A percentile compares a stretch with the other conserved stretches of the same genome.
phyloP scores from a whole-genome alignment of 371 early-diverging fungal species.

The Mortierella sp. region DNA sequence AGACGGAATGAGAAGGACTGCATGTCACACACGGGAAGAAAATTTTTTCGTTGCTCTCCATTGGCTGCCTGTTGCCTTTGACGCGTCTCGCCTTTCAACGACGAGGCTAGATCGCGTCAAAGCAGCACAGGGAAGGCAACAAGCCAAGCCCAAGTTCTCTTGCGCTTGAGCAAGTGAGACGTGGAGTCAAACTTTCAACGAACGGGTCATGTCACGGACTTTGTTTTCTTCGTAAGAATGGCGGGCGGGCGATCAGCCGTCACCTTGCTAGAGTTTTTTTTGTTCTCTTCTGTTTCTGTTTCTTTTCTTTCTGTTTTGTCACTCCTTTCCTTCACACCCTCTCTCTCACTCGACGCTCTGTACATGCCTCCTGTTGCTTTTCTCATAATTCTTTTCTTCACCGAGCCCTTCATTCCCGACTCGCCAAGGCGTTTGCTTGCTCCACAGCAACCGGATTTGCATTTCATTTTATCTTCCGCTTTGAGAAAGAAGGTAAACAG shows the following conservation, averaged over 20 bases:
- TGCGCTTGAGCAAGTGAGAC: background rate
- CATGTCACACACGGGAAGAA: background rate
- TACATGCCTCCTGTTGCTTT: background rate
- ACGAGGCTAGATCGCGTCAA: too few relatives aligned
- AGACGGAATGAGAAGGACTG: slow-evolving; percentile 2
- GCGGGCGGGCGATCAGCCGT: background rate
- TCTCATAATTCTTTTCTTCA: background rate
- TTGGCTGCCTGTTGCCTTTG: background rate
- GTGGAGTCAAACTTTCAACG: background rate
- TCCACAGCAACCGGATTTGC: background rate
- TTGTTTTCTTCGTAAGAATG: background rate
- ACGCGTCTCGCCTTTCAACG: background rate
- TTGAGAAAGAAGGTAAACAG: background rate
- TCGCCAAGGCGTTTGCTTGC: background rate
- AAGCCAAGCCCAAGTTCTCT: too few relatives aligned
- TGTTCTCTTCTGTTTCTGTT: background rate
- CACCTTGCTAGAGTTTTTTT: background rate
- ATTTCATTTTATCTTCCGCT: background rate
- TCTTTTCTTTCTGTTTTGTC: background rate
- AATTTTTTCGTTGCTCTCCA: background rate
- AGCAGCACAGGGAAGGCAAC: too few relatives aligned
- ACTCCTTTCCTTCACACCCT: background rate
- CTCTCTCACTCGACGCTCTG: background rate
- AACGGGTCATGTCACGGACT: background rate
- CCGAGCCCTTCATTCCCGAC: background rate